A percentile compares a stretch with the other conserved stretches of the same genome.
These are phyloP conservation scores for Incumbomyces lentus DNA, from an alignment of 2,329 filamentous ascomycete species.

Conservation along the genomic window DNA sequence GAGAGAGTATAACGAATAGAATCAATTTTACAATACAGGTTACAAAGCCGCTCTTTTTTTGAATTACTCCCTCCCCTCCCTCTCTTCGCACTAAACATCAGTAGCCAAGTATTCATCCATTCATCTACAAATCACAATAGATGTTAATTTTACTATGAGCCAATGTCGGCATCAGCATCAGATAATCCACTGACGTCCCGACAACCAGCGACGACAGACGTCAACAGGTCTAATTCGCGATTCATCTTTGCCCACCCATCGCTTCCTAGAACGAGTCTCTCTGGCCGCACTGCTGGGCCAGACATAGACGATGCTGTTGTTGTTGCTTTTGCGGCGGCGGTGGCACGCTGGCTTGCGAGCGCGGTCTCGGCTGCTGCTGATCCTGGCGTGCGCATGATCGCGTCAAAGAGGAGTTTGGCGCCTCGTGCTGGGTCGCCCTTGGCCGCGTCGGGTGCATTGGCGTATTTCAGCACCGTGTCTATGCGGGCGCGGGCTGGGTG, in stretches of 20 bases:
- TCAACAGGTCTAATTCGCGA: neutral
- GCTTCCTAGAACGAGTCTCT: slow-evolving; percentile 2
- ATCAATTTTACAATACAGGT: too few species aligned
- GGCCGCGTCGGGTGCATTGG: slow-evolving; percentile 8
- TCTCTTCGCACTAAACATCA: too few species aligned
- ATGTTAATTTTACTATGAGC: too few species aligned
- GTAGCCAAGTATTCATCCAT: too few species aligned
- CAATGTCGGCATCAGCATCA: neutral
- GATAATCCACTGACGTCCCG: neutral
- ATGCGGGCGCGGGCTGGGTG: slow-evolving; percentile 11
- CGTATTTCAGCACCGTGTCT: neutral
- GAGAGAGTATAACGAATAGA: too few species aligned
- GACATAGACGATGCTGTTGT: too few species aligned
- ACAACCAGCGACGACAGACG: neutral
- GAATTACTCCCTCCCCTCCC: too few species aligned
- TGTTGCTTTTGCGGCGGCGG: too few species aligned
- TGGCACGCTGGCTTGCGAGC: neutral
- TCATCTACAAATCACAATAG: too few species aligned
- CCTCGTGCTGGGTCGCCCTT: slow-evolving; percentile 28
- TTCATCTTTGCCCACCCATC: slow-evolving; percentile 2
- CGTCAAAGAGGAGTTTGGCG: slow-evolving; percentile 30
- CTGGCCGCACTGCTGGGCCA: slow-evolving; percentile 19
- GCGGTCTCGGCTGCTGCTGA: neutral
- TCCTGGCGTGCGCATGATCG: slow-evolving; percentile 12
- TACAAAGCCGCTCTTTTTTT: too few species aligned